Percentiles rank a stretch among this genome's conserved stretches.
Conservation (phyloP, 2,329 filamentous ascomycete genomes). For the Camillea tinctor region DNA sequence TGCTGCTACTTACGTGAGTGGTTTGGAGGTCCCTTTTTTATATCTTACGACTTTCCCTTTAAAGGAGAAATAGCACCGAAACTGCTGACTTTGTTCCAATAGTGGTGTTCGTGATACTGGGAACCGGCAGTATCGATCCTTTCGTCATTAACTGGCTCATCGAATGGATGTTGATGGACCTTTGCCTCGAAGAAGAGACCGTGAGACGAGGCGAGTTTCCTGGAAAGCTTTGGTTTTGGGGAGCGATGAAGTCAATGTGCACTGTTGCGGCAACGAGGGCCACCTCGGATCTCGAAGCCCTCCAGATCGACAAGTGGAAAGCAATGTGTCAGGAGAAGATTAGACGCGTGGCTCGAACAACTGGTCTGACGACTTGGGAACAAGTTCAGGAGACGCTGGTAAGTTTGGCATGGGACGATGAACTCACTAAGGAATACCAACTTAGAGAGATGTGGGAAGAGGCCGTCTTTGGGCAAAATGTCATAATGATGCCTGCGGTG, state of each 20-base stretch:
- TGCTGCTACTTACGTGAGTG: constrained; percentile 18
- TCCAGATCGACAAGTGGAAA: constrained; percentile 25
- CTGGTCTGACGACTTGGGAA: constrained; percentile 21
- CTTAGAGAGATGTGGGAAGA: constrained; percentile 27
- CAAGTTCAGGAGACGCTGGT: constrained; percentile 19
- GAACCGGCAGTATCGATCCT: constrained; percentile 19
- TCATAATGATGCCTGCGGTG: constrained; percentile 14
- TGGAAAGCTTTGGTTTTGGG: constrained; percentile 24
- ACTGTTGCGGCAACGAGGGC: constrained; percentile 21
- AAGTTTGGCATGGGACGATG: constrained; percentile 21
- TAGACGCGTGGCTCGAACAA: constrained; percentile 18
- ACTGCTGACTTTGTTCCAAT: too few relatives aligned
- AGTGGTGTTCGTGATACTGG: constrained; percentile 20
- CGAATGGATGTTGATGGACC: constrained; percentile 23
- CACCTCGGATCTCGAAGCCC: constrained; percentile 16
- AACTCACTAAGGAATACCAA: constrained; percentile 20
- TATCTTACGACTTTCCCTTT: too few relatives aligned
- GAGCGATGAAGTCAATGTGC: constrained; percentile 22
- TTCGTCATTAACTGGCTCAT: constrained; percentile 27
- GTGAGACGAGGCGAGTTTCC: constrained; percentile 22
- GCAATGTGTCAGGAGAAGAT: constrained; percentile 22
- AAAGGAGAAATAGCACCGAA: too few relatives aligned
- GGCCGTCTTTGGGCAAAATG: constrained; percentile 16
- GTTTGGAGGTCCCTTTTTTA: too few relatives aligned
- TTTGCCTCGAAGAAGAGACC: constrained; percentile 18